These are phyloP conservation scores for Neoscytalidium dimidiatum DNA, from an alignment of 2,329 filamentous ascomycete genomes.

Conservation along the genomic window DNA sequence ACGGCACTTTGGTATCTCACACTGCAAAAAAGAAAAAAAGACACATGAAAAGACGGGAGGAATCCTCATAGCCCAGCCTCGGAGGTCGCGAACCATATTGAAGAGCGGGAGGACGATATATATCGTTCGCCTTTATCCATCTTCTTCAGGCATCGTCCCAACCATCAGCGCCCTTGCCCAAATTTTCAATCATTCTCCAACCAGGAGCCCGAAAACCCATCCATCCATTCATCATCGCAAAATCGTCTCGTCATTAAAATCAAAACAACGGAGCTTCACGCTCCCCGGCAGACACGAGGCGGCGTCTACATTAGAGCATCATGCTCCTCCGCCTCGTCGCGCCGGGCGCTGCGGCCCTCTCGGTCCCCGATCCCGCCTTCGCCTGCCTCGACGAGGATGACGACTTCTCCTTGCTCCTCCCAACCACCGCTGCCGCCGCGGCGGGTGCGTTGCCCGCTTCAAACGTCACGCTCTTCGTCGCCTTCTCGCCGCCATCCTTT, in stretches of 20 bases:
- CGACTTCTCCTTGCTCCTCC: background rate
- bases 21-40: background rate
- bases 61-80: background rate
- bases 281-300: background rate
- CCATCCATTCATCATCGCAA: background rate
- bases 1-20: conserved; percentile 15
- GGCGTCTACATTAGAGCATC: conserved; percentile 35
- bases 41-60: background rate
- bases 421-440: too few species aligned
- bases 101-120: too few species aligned
- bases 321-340: conserved; percentile 45
- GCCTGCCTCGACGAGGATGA: background rate
- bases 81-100: background rate
- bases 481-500: conserved; percentile 22
- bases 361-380: conserved; percentile 13
- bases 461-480: background rate
- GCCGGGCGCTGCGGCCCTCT: conserved; percentile 25
- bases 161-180: background rate
- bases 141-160: too few species aligned
- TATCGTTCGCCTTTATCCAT: too few species aligned
- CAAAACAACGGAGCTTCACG: too few species aligned
- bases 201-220: background rate
- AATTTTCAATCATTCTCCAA: background rate
- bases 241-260: background rate
- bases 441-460: too few species aligned